Evolutionary conservation across 805 yeast genomes (phyloP), one percentile per base, ranked within the genome.

Genomic region (Sugiyamaella qingdaonensis): DNA sequence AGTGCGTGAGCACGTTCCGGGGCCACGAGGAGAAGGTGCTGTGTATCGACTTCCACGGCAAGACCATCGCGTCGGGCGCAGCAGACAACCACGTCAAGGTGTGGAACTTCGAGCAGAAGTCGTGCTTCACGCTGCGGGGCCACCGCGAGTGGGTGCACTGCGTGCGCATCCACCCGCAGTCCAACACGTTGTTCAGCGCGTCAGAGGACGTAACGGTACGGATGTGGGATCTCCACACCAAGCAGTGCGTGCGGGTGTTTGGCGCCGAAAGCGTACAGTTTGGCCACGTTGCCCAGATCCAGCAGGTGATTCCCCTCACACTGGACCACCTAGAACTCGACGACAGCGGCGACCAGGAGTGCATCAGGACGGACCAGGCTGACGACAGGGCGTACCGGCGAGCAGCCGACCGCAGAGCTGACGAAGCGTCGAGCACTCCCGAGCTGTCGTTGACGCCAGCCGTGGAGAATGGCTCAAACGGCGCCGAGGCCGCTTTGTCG

Each of bases 251-350:
- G 29, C 78, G 83, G 49, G 82, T 86, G 4, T 91, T 89, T 73
- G 76, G 76, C 48, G 88, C 88, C 1, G 85, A 86, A 1, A 79
- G 79, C 60, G 64, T 67, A 3, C 64, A 58, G 35, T 49, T 49
- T 29, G 97, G 96, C 2, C 99, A 94, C 68, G 84, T 90, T 42
- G 97, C 95, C 0, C 97, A 89, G 68, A 95, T 94, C 29, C 96
- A 91, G 73, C 82, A 88, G 61, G 96, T 91, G 7, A 81, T 94
- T 39, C 97, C 98, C 2, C 75, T 92, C 58, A 83, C 81, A 1
- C 79, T 89, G 41, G 82, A 84, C 53, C 92, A 85, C 49, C 59
- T 82, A 29, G 87, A 78, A 18, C 82, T 55, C 11, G 55, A 48
- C 10, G 61, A 54, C 29, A 48, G 42, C 29, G 49, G 50, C 32